These are phyloP conservation scores for Carnegiea gigantea DNA, from an alignment of 179 eudicot genomes.

Conservation along the genomic window DNA sequence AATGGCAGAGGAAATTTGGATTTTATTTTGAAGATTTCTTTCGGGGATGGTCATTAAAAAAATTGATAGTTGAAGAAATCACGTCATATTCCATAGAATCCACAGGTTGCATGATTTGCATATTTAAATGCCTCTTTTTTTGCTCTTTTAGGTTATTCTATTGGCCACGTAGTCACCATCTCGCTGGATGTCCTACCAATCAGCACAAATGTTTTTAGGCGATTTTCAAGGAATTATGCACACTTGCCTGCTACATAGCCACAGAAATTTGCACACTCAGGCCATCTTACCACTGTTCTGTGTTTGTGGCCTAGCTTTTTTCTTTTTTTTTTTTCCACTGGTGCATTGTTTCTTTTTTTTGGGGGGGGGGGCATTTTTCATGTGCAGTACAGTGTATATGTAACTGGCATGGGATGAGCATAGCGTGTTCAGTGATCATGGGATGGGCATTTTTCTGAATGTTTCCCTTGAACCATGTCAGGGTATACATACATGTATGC, in stretches of 20 bases:
- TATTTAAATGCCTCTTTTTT: background rate
- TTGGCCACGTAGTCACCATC: conserved; percentile 10
- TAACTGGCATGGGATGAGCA: background rate
- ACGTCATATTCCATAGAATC: conserved; percentile 2
- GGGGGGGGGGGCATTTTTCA: background rate
- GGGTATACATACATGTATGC: too few species aligned
- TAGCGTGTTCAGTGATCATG: background rate
- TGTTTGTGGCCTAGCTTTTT: background rate
- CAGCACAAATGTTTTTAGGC: background rate
- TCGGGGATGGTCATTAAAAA: too few species aligned
- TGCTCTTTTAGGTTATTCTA: background rate
- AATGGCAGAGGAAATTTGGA: background rate
- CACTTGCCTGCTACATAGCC: background rate
- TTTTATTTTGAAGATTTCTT: too few species aligned
- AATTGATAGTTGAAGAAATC: background rate
- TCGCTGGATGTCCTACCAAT: background rate
- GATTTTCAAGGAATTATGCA: background rate
- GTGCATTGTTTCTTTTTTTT: background rate
- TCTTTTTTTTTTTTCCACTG: background rate
- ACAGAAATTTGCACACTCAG: background rate
- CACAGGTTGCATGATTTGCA: background rate
- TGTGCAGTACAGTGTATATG: background rate
- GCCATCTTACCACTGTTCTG: background rate
- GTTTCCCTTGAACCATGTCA: too few species aligned
- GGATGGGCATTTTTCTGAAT: too few species aligned